Conservation (phyloP, 208 protist species). For the Endotrypanum monterogeii region DNA sequence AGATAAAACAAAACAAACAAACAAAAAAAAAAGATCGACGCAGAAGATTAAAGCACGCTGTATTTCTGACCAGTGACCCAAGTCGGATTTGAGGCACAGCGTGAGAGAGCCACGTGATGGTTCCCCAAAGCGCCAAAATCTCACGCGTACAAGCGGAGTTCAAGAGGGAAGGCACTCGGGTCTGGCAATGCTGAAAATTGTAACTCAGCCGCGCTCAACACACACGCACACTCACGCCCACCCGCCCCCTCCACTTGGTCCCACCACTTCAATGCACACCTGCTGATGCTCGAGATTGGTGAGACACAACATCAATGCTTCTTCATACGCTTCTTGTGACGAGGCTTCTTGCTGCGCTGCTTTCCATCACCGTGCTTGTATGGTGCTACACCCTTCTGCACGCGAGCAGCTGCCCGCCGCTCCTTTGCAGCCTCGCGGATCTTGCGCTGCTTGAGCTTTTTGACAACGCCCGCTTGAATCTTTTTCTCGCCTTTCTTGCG, state of each 20-base stretch:
- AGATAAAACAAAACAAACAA: background rate
- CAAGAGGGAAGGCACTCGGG: background rate
- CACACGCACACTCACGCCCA: background rate
- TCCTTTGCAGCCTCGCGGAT: constrained; percentile 68
- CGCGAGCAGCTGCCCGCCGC: constrained; percentile 62
- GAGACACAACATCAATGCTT: constrained; percentile 53
- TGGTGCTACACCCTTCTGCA: constrained; percentile 54
- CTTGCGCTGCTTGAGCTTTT: constrained; percentile 90
- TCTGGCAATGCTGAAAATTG: background rate
- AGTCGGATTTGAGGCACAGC: background rate
- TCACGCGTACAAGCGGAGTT: background rate
- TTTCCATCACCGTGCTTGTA: constrained; percentile 61
- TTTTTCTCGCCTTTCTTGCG: constrained; percentile 80
- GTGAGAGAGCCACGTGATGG: background rate
- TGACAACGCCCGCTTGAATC: constrained; percentile 75
- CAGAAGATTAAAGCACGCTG: background rate
- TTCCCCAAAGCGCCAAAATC: no score
- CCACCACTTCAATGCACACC: background rate
- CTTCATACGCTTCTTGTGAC: constrained; percentile 60
- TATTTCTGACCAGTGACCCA: background rate
- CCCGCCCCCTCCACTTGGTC: background rate
- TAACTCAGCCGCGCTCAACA: background rate
- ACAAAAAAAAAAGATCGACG: background rate
- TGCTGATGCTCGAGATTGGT: background rate
- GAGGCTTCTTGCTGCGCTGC: constrained; percentile 74